These are phyloP conservation scores for Dendrothele bispora DNA, from an alignment of 768 basidiomycete genomes.

Conservation along the genomic window DNA sequence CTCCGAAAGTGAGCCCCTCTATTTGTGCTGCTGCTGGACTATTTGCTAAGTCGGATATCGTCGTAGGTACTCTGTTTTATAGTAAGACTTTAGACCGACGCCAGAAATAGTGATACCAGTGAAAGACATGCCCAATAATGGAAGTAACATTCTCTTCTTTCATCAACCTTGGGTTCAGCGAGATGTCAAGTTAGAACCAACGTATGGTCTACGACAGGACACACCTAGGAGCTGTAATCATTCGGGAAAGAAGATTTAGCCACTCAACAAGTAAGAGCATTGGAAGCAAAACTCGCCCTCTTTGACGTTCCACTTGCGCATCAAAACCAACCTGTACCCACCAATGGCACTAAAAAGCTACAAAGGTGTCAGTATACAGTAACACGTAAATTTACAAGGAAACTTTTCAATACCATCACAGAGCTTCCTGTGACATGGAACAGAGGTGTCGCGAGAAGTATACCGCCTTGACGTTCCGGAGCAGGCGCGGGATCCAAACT, in stretches of 20 bases:
- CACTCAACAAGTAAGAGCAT: background rate
- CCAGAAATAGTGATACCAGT: background rate
- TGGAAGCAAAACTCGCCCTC: background rate
- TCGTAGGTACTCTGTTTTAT: background rate
- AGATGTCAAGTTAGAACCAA: too few relatives aligned
- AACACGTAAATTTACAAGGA: background rate
- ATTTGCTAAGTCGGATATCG: slow-evolving; percentile 1
- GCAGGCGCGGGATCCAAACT: background rate
- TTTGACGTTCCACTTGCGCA: slow-evolving; percentile 5
- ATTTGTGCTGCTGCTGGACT: slow-evolving; percentile 1
- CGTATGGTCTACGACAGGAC: too few relatives aligned
- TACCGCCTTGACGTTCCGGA: slow-evolving; percentile 1
- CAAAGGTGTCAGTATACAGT: background rate
- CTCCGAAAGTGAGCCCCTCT: background rate
- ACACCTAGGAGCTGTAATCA: too few relatives aligned
- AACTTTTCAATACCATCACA: background rate
- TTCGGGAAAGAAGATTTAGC: background rate
- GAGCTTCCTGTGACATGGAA: slow-evolving; percentile 5
- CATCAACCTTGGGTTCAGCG: background rate
- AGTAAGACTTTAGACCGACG: background rate
- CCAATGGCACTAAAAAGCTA: background rate
- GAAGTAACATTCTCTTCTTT: slow-evolving; percentile 1
- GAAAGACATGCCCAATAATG: background rate
- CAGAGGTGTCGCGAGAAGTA: slow-evolving; percentile 3
- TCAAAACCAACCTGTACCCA: background rate